Conservation (phyloP, 2,329 filamentous ascomycete species). For the Xylariaceae sp. region DNA sequence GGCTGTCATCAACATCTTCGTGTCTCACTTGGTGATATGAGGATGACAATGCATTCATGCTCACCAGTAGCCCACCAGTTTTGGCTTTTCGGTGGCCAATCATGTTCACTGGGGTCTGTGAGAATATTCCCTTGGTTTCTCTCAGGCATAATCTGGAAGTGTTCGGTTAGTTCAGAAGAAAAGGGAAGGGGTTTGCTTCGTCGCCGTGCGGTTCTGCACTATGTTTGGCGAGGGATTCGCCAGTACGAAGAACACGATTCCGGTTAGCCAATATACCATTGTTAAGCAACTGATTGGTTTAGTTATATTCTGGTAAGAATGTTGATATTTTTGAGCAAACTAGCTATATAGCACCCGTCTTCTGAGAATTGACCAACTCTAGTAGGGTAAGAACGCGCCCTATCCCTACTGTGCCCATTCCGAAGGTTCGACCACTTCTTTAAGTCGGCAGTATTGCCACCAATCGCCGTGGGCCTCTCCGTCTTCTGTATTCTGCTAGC, state of each 20-base stretch:
- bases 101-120: slow-evolving; percentile 10
- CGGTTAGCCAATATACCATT: slow-evolving; percentile 9
- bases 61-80: slow-evolving; percentile 11
- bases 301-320: slow-evolving; percentile 6
- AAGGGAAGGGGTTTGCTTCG: slow-evolving; percentile 15
- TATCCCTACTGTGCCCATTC: slow-evolving; percentile 9
- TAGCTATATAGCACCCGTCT: not conserved
- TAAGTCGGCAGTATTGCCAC: slow-evolving; percentile 9
- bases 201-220: slow-evolving; percentile 8
- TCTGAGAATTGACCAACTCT: not conserved
- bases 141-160: slow-evolving; percentile 10
- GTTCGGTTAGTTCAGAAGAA: slow-evolving; percentile 9
- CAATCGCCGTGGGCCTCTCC: slow-evolving; percentile 11
- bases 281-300: slow-evolving; percentile 6
- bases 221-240: slow-evolving; percentile 11
- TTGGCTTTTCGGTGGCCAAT: slow-evolving; percentile 11
- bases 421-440: slow-evolving; percentile 7
- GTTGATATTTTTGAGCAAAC: not conserved
- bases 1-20: slow-evolving; percentile 11
- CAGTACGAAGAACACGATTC: slow-evolving; percentile 9
- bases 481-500: slow-evolving; percentile 10
- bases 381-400: slow-evolving; percentile 1
- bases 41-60: slow-evolving; percentile 11
- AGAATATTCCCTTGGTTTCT: not conserved
- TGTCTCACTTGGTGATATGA: slow-evolving; percentile 9